Evolutionary conservation across 106 monocot species (phyloP).

Genomic region (Narthecium ossifragum): DNA sequence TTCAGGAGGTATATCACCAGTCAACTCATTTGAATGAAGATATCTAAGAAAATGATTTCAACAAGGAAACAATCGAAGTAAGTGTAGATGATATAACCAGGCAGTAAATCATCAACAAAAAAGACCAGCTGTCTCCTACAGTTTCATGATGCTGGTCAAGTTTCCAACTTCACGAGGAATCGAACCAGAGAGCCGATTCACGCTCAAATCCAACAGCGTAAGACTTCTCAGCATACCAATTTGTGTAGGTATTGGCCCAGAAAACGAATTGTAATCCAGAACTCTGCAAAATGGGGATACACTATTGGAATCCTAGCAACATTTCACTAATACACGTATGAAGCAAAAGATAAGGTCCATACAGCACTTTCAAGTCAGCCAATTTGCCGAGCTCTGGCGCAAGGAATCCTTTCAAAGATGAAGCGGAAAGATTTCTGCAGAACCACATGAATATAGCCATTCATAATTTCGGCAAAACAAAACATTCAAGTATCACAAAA

Average conservation of each 20-base stretch:
- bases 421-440: conserved; percentile 72
- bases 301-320: background rate
- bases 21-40: conserved; percentile 74
- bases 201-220: conserved; percentile 38
- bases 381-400: conserved; percentile 53
- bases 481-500: background rate
- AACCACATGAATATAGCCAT: background rate
- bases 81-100: conserved; percentile 7
- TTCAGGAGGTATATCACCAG: conserved; percentile 53
- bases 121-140: conserved; percentile 33
- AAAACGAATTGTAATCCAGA: conserved; percentile 48
- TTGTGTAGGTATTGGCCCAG: conserved; percentile 70
- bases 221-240: conserved; percentile 54
- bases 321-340: background rate
- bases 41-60: conserved; percentile 35
- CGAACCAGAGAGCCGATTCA: conserved; percentile 38
- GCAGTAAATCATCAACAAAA: background rate
- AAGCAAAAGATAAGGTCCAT: conserved; percentile 12
- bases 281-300: conserved; percentile 26
- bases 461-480: background rate
- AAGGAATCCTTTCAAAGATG: conserved; percentile 77
- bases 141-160: conserved; percentile 43
- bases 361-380: conserved; percentile 66
- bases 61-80: background rate
- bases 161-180: conserved; percentile 51